Conservation (phyloP, 257 asterid genomes). For the Nicotiana benthamiana region DNA sequence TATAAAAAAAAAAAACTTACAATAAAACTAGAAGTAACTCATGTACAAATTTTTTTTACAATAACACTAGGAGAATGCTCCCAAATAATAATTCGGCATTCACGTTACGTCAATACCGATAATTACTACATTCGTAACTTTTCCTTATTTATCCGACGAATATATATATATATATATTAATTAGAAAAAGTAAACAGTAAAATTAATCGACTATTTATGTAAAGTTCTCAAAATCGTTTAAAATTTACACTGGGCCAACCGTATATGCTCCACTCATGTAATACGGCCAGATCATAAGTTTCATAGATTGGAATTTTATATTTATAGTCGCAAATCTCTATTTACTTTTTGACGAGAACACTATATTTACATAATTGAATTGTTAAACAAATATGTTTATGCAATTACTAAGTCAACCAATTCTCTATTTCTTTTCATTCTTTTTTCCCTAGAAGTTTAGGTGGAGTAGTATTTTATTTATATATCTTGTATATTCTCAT, state of each 20-base stretch:
- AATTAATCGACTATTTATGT: no score
- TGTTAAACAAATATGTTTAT: neutral
- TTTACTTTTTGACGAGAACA: slow-evolving; percentile 1
- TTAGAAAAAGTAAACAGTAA: no score
- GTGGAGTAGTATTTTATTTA: neutral
- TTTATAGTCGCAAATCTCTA: neutral
- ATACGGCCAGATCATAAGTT: neutral
- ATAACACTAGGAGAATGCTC: no score
- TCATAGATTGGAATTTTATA: neutral
- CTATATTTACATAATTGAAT: neutral
- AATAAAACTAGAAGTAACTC: no score
- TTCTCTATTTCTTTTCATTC: neutral
- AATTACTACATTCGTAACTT: no score
- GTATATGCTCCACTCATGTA: neutral
- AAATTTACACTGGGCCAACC: neutral
- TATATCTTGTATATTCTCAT: neutral
- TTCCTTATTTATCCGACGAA: no score
- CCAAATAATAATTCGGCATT: no score
- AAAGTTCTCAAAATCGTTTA: neutral
- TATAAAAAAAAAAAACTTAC: no score
- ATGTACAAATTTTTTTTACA: no score
- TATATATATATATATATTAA: no score
- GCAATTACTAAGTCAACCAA: neutral
- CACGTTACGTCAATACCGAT: no score
- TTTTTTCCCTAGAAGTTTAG: neutral